These are phyloP conservation scores for Debaryomyces singareniensis DNA, from an alignment of 1,139 yeast species.

Conservation along the genomic window DNA sequence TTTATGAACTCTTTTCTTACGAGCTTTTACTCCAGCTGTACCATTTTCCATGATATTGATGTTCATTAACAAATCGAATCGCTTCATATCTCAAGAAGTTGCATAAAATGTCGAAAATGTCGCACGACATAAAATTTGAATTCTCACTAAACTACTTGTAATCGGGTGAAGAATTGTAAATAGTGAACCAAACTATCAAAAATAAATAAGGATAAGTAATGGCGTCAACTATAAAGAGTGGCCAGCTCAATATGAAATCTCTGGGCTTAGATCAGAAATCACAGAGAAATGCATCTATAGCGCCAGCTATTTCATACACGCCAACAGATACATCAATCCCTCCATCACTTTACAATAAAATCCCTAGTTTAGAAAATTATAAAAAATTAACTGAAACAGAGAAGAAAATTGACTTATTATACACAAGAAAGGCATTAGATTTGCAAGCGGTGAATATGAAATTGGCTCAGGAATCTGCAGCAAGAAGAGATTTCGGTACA, in stretches of 20 bases:
- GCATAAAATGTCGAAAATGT: not conserved
- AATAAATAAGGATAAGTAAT: no score
- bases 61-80: not conserved
- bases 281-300: slow-evolving; percentile 29
- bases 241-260: not conserved
- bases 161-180: no score
- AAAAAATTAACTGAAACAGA: slow-evolving; percentile 73
- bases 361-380: slow-evolving; percentile 73
- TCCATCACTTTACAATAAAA: slow-evolving; percentile 47
- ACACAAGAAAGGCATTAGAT: slow-evolving; percentile 78
- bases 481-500: slow-evolving; percentile 44
- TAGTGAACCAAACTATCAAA: no score
- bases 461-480: slow-evolving; percentile 36
- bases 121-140: not conserved
- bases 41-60: no score
- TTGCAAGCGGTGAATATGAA: slow-evolving; percentile 65
- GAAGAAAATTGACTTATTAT: slow-evolving; percentile 68
- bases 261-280: slow-evolving; percentile 13
- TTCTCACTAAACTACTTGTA: no score
- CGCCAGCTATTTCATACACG: slow-evolving; percentile 41
- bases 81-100: not conserved
- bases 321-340: slow-evolving; percentile 76
- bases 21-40: no score
- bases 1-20: slow-evolving; percentile 13
- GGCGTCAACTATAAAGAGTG: slow-evolving; percentile 1